Base-by-base conservation (phyloP, 2,329 filamentous ascomycete species). In the Fusarium subtropicale region DNA sequence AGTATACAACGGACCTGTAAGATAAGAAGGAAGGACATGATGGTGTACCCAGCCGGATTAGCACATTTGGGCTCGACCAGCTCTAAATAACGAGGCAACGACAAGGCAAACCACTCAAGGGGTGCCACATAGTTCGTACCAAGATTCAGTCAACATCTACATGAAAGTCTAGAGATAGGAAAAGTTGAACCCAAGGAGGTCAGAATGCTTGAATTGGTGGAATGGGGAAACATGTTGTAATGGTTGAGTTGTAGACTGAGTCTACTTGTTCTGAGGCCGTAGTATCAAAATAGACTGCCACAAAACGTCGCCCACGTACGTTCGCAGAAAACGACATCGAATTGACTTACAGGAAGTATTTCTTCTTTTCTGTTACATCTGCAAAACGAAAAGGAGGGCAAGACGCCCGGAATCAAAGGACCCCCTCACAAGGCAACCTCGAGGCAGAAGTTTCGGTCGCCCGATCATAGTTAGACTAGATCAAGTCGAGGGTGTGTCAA, bases 371-470 rank as follows among this genome's bases (percentile, higher is more conserved):
- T 15, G 11, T 20, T 33, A 7, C 22, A 30, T 20, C 4, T 16
- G 18, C 11, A 15, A 24, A 26, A 12, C 9, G 9, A 28, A 55
- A 15, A 20, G 44, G 39, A 26, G 36, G 5, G 12, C 16, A 7
- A 28, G 22, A 46, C 46, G 20, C 45, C 36, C n/a, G 11, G 33
- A 63, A 24, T 24, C n/a, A 36, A 34, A 30, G 15, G 12, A 34
- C 46, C 60, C 61, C 61, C 60, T 64, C 60, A 45, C 61, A 16
- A 65, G 61, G 62, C 62, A 45, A 34, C 52, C 60, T 33, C 45
- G 24, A 64, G 61, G 60, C 61, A 64, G 28, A 42, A 39, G 33
- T 24, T 22, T 60, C 15, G 47, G 31, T 42, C 62, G 62, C 61
- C 62, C 62, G 55, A 48, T 18, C 34, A 54, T 22, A 54, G 42